Evolutionary conservation across 2,329 filamentous ascomycete genomes (phyloP), one percentile per base, ranked within the genome.

Genomic region (Aspergillus sp.): DNA sequence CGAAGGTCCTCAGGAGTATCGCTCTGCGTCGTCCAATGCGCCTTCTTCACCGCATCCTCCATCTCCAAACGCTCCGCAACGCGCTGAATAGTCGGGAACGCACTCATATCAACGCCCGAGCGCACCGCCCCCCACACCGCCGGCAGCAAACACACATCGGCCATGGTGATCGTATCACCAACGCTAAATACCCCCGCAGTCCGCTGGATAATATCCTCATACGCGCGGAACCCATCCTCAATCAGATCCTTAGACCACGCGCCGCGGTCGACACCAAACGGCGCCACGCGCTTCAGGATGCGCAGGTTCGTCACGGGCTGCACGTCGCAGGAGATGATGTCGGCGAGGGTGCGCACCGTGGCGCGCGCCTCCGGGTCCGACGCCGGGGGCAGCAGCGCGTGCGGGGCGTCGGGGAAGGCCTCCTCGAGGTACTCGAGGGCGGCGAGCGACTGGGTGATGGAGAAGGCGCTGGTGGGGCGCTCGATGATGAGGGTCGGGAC

Each of bases 351-450:
- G 14, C 84, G 78, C 0, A 83, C 80, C 2, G 68, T 63, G 0
- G 83, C 82, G 16, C 84, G 75, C 0, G 58, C 63, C 2, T 68
- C 58, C 0, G 73, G 65, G 21, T 80, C 67, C 0, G 70, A 66
- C 0, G 55, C 5, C 2, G 64, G 59, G 0, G 83, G 83, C 0
- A 86, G 74, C 1, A 85, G 73, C 0, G 71, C 58, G 0, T 64
- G 61, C 0, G 61, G 61, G 0, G 78, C 73, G 11, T 76, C 60
- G 0, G 80, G 76, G 41, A 78, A 76, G 1, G 68, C 66, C 58
- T 87, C 83, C 45, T 86, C 83, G 2, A 87, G 75, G 56, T 81
- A 87, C 61, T 87, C 83, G 3, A 87, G 72, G 0, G 82, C 83
- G 1, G 84, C 80, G 32, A 84, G 64, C 4, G 82, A 85, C 61